Evolutionary conservation across 2,329 filamentous ascomycete genomes (phyloP).

Genomic region (Cadophora malorum): DNA sequence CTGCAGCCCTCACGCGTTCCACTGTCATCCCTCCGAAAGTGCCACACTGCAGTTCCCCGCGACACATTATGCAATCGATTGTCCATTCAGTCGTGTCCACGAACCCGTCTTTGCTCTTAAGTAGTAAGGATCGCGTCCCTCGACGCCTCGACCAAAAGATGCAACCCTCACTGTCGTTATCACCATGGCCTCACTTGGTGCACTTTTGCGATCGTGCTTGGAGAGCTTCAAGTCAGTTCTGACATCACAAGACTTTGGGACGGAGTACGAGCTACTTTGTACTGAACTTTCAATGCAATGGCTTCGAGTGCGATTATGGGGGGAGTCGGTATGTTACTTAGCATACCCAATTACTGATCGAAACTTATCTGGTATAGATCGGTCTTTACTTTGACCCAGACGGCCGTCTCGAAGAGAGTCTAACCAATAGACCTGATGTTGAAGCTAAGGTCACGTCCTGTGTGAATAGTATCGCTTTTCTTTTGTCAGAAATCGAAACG

Average conservation of each 20-base stretch:
- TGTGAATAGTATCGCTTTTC: slow-evolving; percentile 30
- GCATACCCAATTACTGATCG: not conserved
- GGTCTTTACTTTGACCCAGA: slow-evolving; percentile 31
- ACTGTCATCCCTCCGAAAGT: slow-evolving; percentile 1
- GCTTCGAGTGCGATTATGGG: slow-evolving; percentile 37
- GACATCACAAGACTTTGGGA: slow-evolving; percentile 35
- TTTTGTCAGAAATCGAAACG: slow-evolving; percentile 36
- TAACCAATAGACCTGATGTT: slow-evolving; percentile 31
- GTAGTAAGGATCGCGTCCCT: slow-evolving; percentile 1
- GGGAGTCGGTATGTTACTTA: slow-evolving; percentile 33
- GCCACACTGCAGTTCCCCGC: slow-evolving; percentile 15
- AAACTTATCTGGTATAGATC: slow-evolving; percentile 26
- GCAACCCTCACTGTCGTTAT: slow-evolving; percentile 13
- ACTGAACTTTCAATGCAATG: slow-evolving; percentile 38
- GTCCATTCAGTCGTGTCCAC: slow-evolving; percentile 13
- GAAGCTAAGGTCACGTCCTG: slow-evolving; percentile 33
- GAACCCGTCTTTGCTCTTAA: slow-evolving; percentile 3
- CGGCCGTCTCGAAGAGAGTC: slow-evolving; percentile 24
- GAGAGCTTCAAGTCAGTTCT: slow-evolving; percentile 33
- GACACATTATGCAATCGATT: slow-evolving; percentile 2
- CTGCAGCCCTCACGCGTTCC: slow-evolving; percentile 5
- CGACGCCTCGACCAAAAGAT: not conserved
- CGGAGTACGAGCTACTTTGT: slow-evolving; percentile 37
- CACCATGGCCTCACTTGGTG: slow-evolving; percentile 30
- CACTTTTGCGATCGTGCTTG: slow-evolving; percentile 27